Percentiles rank a stretch among this genome's conserved stretches.
phyloP scores from a whole-genome alignment of 345 rosid genomes.

The Ceriops tagal region DNA sequence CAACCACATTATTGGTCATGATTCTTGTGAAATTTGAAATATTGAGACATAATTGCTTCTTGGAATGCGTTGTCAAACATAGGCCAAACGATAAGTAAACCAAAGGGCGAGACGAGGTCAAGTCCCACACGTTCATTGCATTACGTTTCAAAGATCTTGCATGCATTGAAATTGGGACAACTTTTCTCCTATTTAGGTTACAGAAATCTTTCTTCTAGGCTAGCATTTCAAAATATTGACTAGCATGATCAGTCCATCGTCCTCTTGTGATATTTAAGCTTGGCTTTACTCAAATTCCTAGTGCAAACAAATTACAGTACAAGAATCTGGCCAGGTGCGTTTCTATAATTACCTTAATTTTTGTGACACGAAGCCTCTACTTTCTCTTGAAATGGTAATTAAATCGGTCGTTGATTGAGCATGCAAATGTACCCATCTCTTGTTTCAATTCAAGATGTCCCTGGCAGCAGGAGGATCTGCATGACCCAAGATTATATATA shows the following conservation, averaged over 20 bases:
- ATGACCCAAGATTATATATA: neutral
- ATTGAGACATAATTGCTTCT: too few species aligned
- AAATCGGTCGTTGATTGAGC: conserved; percentile 2
- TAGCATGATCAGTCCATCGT: conserved; percentile 25
- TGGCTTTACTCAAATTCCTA: conserved; percentile 8
- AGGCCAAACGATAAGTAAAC: neutral
- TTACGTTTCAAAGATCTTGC: conserved; percentile 1
- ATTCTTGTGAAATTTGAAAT: neutral
- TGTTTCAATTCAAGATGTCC: too few species aligned
- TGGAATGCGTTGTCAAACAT: too few species aligned
- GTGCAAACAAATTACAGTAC: conserved; percentile 6
- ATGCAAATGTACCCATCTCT: neutral
- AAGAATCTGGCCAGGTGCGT: conserved; percentile 40
- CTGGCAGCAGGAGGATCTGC: neutral
- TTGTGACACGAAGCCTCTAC: neutral
- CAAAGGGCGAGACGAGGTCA: neutral
- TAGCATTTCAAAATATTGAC: conserved; percentile 11
- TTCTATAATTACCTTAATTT: conserved; percentile 23
- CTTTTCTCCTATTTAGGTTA: conserved; percentile 3
- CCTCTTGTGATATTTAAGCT: neutral
- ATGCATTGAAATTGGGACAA: neutral
- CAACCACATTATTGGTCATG: neutral
- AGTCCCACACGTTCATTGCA: conserved; percentile 29
- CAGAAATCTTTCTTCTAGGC: conserved; percentile 16
- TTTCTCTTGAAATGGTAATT: neutral